A percentile compares a stretch with the other conserved stretches of the same genome.
Evolutionary conservation across 306 rosid species (phyloP).

Genomic region (Cicer arietinum): DNA sequence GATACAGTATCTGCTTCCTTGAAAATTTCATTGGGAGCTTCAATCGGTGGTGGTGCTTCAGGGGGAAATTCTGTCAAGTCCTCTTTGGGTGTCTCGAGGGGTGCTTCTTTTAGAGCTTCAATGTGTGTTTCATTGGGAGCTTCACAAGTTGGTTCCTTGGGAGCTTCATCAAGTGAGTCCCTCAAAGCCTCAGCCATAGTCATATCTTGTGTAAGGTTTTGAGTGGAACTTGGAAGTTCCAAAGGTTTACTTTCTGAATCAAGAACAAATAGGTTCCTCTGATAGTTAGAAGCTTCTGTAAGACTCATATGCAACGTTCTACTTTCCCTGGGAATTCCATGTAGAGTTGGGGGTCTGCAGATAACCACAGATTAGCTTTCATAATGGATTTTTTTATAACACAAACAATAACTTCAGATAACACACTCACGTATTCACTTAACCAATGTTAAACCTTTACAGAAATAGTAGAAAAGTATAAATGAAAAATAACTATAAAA

Average conservation of each 20-base stretch:
- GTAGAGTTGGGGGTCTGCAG: constrained; percentile 85
- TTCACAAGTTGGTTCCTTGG: constrained; percentile 37
- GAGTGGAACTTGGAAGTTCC: constrained; percentile 58
- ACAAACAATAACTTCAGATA: background rate
- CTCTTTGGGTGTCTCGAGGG: constrained; percentile 46
- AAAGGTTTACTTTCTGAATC: constrained; percentile 68
- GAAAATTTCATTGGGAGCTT: constrained; percentile 51
- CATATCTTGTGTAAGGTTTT: constrained; percentile 51
- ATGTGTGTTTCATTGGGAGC: constrained; percentile 36
- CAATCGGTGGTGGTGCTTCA: constrained; percentile 55
- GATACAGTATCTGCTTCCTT: constrained; percentile 72
- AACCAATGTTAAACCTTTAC: background rate
- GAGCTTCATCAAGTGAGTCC: constrained; percentile 47
- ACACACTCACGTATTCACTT: background rate
- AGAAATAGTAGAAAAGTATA: constrained; percentile 4
- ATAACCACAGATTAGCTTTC: constrained; percentile 34
- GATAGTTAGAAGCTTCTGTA: constrained; percentile 68
- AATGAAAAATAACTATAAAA: background rate
- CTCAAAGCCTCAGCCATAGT: constrained; percentile 49
- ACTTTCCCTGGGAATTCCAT: constrained; percentile 87
- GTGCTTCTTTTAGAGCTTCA: constrained; percentile 51
- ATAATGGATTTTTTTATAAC: background rate
- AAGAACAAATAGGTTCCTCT: constrained; percentile 68
- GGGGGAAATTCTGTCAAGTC: constrained; percentile 38
- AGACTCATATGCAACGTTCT: constrained; percentile 71